Evolutionary conservation across 2,329 filamentous ascomycete species (phyloP).

Genomic region (Colletotrichum echinochloae): DNA sequence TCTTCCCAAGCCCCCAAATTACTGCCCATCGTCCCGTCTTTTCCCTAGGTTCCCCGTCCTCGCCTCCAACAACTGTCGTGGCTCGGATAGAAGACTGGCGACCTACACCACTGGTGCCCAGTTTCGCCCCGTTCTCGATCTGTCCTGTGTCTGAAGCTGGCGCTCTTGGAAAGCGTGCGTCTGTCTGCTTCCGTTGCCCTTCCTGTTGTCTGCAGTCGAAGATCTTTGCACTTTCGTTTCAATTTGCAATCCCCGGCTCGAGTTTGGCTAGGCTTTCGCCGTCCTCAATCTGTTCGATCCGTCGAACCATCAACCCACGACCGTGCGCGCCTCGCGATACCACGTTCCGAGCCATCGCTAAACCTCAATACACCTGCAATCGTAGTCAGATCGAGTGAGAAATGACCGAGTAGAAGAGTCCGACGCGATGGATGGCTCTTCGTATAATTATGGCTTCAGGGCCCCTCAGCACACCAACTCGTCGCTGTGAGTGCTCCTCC

Average conservation of each 20-base stretch:
- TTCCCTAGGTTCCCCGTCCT: conserved; percentile 12
- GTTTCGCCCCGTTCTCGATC: conserved; percentile 3
- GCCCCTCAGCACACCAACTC: conserved; percentile 31
- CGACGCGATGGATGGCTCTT: conserved; percentile 34
- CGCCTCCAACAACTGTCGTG: conserved; percentile 29
- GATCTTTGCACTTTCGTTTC: not conserved
- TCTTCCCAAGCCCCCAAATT: conserved; percentile 38
- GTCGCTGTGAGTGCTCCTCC: conserved; percentile 30
- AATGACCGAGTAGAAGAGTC: conserved; percentile 26
- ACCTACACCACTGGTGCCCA: conserved; percentile 29
- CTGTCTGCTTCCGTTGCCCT: not conserved
- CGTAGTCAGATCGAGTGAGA: conserved; percentile 3
- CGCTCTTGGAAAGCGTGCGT: conserved; percentile 8
- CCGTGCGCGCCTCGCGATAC: conserved; percentile 18
- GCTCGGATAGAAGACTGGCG: conserved; percentile 14
- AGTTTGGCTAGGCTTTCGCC: not conserved
- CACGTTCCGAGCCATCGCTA: conserved; percentile 4
- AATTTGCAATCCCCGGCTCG: not conserved
- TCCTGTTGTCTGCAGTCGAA: not conserved
- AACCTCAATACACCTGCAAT: conserved; percentile 2
- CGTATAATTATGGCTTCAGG: conserved; percentile 38
- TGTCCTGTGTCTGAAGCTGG: conserved; percentile 2
- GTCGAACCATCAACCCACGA: conserved; percentile 15
- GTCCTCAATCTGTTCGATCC: conserved; percentile 8
- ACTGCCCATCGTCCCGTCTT: conserved; percentile 35